phyloP scores from a whole-genome alignment of 1,284 basidiomycete genomes.

The Ganoderma leucocontextum region DNA sequence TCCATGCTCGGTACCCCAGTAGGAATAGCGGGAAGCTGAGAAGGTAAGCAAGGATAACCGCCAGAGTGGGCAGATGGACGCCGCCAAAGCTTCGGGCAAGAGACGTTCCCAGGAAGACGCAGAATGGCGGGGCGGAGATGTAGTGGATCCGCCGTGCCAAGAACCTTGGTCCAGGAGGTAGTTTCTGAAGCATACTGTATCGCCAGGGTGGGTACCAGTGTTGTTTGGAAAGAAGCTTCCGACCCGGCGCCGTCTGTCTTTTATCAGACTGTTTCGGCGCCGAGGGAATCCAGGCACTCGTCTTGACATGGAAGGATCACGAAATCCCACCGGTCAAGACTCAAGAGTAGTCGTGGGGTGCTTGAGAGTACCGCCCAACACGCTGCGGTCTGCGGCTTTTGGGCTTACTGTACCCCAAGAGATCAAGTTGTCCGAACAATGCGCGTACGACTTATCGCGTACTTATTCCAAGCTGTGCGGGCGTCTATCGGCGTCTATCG shows the following conservation, averaged over 20 bases:
- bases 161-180: slow-evolving; percentile 30
- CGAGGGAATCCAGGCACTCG: background rate
- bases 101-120: slow-evolving; percentile 3
- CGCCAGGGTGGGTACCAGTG: too few species aligned
- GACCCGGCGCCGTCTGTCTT: background rate
- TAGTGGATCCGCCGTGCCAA: slow-evolving; percentile 22
- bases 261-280: background rate
- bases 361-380: too few species aligned
- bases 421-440: too few species aligned
- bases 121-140: slow-evolving; percentile 21
- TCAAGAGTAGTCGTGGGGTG: too few species aligned
- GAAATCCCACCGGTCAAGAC: too few species aligned
- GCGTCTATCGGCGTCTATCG: background rate
- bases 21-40: slow-evolving; percentile 10
- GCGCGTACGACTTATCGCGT: too few species aligned
- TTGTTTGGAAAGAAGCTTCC: background rate
- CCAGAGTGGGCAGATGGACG: slow-evolving; percentile 6
- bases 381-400: too few species aligned
- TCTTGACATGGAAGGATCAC: too few species aligned
- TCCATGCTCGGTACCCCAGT: slow-evolving; percentile 9
- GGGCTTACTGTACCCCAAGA: too few species aligned
- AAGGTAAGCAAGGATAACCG: background rate
- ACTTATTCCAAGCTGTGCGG: too few species aligned
- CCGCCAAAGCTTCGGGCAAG: background rate
- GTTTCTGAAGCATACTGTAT: background rate